Evolutionary conservation across 176 grass and related monocot genomes (phyloP).

Genomic region (Cenchrus fungigraminus): DNA sequence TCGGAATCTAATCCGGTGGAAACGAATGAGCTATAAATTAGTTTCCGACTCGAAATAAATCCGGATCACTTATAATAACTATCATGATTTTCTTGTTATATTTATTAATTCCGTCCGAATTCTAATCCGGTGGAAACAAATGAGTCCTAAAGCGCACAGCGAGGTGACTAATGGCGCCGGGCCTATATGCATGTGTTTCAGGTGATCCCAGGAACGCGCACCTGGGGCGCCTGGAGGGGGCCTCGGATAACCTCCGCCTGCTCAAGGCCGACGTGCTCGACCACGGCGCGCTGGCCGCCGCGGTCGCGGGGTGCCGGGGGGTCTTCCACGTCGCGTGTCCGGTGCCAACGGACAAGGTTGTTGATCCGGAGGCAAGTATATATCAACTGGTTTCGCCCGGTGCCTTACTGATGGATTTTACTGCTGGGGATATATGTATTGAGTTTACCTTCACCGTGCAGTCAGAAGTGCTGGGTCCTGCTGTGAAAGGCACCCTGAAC

Average conservation of each 20-base stretch:
- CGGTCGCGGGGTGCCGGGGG: constrained; percentile 52
- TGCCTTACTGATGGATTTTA: neutral
- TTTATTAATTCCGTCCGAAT: too few species aligned
- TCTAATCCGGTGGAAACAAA: too few species aligned
- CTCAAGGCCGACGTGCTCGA: constrained; percentile 75
- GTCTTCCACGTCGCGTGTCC: constrained; percentile 72
- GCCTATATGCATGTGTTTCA: neutral
- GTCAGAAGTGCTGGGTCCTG: constrained; percentile 46
- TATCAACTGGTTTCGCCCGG: neutral
- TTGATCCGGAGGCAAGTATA: constrained; percentile 47
- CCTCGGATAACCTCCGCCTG: constrained; percentile 52
- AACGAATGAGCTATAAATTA: too few species aligned
- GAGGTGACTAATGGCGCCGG: neutral
- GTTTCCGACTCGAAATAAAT: too few species aligned
- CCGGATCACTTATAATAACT: too few species aligned
- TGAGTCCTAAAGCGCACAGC: too few species aligned
- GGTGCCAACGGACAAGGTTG: constrained; percentile 27
- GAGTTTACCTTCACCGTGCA: constrained; percentile 21
- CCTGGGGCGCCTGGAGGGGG: constrained; percentile 48
- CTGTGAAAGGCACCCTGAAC: constrained; percentile 43
- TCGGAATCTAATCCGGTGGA: too few species aligned
- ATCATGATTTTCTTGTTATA: too few species aligned
- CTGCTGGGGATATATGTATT: neutral
- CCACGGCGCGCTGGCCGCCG: constrained; percentile 31
- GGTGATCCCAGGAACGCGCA: constrained; percentile 51